Evolutionary conservation across 805 yeast species (phyloP).

Genomic region (Pichia gijzeniarum): DNA sequence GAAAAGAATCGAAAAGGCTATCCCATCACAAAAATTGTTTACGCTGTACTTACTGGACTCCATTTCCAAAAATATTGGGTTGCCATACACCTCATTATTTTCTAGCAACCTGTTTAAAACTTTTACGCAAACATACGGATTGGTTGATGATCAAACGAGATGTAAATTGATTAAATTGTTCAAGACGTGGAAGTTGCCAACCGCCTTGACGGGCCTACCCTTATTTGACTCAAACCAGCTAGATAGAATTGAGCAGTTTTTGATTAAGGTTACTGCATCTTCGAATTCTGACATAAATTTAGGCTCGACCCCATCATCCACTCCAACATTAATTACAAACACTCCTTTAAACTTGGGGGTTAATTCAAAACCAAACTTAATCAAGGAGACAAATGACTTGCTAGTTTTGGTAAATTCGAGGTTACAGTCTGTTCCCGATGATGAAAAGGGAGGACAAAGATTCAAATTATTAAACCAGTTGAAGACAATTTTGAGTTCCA

Average conservation of each 20-base stretch:
- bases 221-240: conserved; percentile 68
- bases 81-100: conserved; percentile 79
- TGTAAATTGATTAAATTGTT: conserved; percentile 69
- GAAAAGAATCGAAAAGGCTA: conserved; percentile 63
- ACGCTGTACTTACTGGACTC: conserved; percentile 85
- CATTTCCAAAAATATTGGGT: conserved; percentile 83
- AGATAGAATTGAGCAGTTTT: conserved; percentile 65
- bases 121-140: conserved; percentile 71
- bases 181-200: conserved; percentile 80
- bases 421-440: conserved; percentile 30
- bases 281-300: conserved; percentile 7
- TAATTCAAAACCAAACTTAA: conserved; percentile 16
- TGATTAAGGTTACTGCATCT: conserved; percentile 51
- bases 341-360: background rate
- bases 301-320: background rate
- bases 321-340: background rate
- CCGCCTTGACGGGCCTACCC: conserved; percentile 53
- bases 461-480: conserved; percentile 41
- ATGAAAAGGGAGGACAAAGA: conserved; percentile 37
- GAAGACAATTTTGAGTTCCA: conserved; percentile 31
- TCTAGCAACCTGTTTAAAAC: conserved; percentile 62
- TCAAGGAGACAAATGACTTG: conserved; percentile 32
- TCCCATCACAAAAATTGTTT: conserved; percentile 79
- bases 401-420: conserved; percentile 39
- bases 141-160: conserved; percentile 71